These are phyloP conservation scores for Crithidia sp. DNA, from an alignment of 208 protist species.

Conservation along the genomic window DNA sequence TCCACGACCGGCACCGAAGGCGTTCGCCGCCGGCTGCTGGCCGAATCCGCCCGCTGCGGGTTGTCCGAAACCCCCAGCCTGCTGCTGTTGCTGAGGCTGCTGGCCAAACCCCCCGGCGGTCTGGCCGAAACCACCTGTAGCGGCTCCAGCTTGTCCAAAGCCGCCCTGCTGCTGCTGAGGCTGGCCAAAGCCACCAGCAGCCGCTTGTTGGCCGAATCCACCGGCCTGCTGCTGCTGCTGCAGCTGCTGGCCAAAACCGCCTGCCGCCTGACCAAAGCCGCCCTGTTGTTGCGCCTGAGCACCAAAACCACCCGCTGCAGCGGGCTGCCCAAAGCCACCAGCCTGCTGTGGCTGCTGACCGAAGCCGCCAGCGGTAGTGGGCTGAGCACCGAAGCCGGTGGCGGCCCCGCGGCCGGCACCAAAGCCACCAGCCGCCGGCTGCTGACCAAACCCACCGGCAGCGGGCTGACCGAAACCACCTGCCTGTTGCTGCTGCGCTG, in stretches of 20 bases:
- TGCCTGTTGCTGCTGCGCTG: constrained; percentile 16
- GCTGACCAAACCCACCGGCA: constrained; percentile 11
- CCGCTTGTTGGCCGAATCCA: constrained; percentile 31
- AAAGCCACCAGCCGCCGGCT: constrained; percentile 3
- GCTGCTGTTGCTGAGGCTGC: constrained; percentile 4
- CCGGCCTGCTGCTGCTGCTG: constrained; percentile 22
- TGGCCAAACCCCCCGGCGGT: neutral
- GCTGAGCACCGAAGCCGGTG: neutral
- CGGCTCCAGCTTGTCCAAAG: constrained; percentile 11
- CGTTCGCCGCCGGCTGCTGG: constrained; percentile 1
- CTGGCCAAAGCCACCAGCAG: constrained; percentile 40
- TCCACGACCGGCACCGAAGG: constrained; percentile 11
- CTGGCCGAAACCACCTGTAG: constrained; percentile 27
- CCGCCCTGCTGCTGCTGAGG: constrained; percentile 1
- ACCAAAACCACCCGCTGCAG: neutral
- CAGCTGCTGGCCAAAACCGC: constrained; percentile 32
- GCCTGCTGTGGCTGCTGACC: constrained; percentile 11
- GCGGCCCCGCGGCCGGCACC: constrained; percentile 1
- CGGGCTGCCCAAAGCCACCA: constrained; percentile 7
- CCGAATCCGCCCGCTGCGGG: constrained; percentile 12
- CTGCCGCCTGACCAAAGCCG: constrained; percentile 29
- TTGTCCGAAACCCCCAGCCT: constrained; percentile 28
- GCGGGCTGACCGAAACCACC: constrained; percentile 28
- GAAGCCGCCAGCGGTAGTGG: constrained; percentile 20
- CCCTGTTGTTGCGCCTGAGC: constrained; percentile 12